Evolutionary conservation across 2,329 filamentous ascomycete species (phyloP), one percentile per base, ranked within the genome.

Genomic region (Pseudogymnoascus sp.): DNA sequence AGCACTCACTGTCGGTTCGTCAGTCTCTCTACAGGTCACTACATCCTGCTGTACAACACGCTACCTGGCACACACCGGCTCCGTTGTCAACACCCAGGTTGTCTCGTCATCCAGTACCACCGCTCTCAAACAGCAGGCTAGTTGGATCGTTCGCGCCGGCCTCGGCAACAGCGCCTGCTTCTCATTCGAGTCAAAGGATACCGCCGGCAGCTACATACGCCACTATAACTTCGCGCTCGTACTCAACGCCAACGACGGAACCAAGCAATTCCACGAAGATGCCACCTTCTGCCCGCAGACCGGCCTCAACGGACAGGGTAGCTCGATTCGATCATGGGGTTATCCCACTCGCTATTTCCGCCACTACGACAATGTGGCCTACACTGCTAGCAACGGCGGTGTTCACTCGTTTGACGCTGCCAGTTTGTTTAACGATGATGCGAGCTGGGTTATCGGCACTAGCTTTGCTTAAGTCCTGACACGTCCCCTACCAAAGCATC

Each of bases 141-240:
- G 77, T 69, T 85, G 80, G 79, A 81, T 76, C 0, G 81, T 84
- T 23, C 80, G 79, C 64, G 71, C 80, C 0, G 85, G 84, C 11
- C 80, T 87, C 2, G 83, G 74, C 4, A 84, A 84, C 72, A 79
- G 77, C 65, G 83, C 64, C 25, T 88, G 85, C 73, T 78, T 78
- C 71, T 87, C 85, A 0, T 87, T 88, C 66, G 85, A 88, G 73
- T 85, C 83, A 0, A 73, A 72, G 10, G 84, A 87, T 65, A 80
- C 80, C 0, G 75, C 85, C 1, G 85, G 85, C 2, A 84, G 80
- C 74, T 88, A 78, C 71, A 76, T 88, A 4, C 78, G 85, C 0
- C 85, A 88, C 75, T 77, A 72, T 66, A 70, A 81, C 73, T 88
- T 85, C 62, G 77, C 21, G 28, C 80, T 88, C 0, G 57, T 72